A percentile compares a stretch with the other conserved stretches of the same genome.
These are phyloP conservation scores for Podospora bellae-mahoneyi DNA, from an alignment of 495 filamentous ascomycete genomes.

Conservation along the genomic window DNA sequence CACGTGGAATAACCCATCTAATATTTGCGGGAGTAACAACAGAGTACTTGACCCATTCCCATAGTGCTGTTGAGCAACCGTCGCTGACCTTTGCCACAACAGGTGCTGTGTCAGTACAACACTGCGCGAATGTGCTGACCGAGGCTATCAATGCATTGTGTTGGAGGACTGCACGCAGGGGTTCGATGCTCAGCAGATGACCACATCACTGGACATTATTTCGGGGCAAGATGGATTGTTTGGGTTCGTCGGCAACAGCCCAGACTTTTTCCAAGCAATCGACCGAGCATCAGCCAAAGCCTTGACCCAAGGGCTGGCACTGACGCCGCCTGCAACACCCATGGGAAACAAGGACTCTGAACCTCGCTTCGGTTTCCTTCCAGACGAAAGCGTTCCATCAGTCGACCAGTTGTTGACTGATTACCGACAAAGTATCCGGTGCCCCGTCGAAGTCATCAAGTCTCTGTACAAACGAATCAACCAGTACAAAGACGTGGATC, in stretches of 20 bases:
- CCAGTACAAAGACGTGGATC: conserved; percentile 45
- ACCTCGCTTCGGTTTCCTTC: not conserved
- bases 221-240: conserved; percentile 42
- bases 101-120: conserved; percentile 63
- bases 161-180: conserved; percentile 40
- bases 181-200: conserved; percentile 37
- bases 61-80: no score
- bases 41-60: conserved; percentile 28
- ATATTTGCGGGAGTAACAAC: conserved; percentile 57
- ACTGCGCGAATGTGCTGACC: conserved; percentile 68
- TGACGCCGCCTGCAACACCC: conserved; percentile 36
- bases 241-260: conserved; percentile 44
- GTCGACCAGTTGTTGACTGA: conserved; percentile 36
- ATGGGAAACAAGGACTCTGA: conserved; percentile 8
- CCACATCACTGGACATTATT: conserved; percentile 37
- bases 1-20: conserved; percentile 63
- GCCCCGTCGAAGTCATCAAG: conserved; percentile 36
- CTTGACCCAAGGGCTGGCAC: conserved; percentile 26
- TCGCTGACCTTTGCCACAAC: conserved; percentile 49
- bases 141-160: conserved; percentile 67
- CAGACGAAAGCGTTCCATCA: conserved; percentile 29
- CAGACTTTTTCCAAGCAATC: conserved; percentile 36
- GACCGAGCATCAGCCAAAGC: conserved; percentile 24
- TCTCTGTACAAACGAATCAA: conserved; percentile 44
- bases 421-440: conserved; percentile 32